Evolutionary conservation across 768 basidiomycete genomes (phyloP).

Genomic region (Mycena maculata): DNA sequence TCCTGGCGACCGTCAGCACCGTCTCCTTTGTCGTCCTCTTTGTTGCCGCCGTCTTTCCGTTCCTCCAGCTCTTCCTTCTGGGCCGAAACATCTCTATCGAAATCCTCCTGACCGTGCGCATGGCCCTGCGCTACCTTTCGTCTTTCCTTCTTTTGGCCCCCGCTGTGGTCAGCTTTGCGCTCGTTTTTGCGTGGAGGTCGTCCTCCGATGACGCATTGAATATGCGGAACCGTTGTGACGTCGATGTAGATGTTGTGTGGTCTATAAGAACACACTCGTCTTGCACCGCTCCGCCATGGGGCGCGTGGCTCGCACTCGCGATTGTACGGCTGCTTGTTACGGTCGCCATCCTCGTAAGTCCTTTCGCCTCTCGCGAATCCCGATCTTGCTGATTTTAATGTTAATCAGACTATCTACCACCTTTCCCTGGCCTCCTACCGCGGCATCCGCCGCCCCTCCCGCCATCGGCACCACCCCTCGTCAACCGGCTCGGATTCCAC

Average conservation of each 20-base stretch:
- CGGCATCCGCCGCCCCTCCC: slow-evolving; percentile 39
- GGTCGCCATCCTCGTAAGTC: slow-evolving; percentile 62
- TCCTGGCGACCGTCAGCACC: slow-evolving; percentile 60
- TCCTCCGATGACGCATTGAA: slow-evolving; percentile 50
- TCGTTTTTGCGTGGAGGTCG: slow-evolving; percentile 66
- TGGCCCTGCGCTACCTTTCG: slow-evolving; percentile 54
- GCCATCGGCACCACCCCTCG: slow-evolving; percentile 28
- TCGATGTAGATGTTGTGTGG: slow-evolving; percentile 80
- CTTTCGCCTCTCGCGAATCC: not conserved
- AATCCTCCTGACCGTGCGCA: slow-evolving; percentile 44
- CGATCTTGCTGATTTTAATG: no score
- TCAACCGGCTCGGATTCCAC: slow-evolving; percentile 33
- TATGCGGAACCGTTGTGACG: slow-evolving; percentile 59
- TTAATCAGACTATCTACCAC: slow-evolving; percentile 46
- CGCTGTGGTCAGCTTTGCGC: slow-evolving; percentile 64
- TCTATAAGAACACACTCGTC: slow-evolving; percentile 48
- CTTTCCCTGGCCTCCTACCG: slow-evolving; percentile 41
- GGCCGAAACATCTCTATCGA: slow-evolving; percentile 45
- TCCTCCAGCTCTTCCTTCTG: slow-evolving; percentile 53
- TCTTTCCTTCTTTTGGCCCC: slow-evolving; percentile 62
- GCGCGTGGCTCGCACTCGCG: slow-evolving; percentile 66
- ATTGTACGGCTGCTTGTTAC: slow-evolving; percentile 67
- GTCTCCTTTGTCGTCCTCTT: slow-evolving; percentile 54
- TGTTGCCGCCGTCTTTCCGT: slow-evolving; percentile 51
- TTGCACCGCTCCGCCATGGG: slow-evolving; percentile 55